phyloP scores from a whole-genome alignment of 192 early-diverging fungal species.

The Coemansia sp. region DNA sequence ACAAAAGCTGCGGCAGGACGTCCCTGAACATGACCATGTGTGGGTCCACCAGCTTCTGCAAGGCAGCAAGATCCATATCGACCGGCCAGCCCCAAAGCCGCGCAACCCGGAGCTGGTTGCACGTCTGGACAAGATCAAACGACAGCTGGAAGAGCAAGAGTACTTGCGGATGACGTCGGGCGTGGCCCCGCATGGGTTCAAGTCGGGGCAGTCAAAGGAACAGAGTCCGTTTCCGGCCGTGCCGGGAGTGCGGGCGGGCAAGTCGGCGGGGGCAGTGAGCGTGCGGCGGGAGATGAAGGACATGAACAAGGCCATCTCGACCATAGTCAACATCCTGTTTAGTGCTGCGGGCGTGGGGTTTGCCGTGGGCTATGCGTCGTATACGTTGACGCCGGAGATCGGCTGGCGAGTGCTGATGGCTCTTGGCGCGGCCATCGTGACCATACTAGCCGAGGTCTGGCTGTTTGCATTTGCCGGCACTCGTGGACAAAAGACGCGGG shows the following conservation, averaged over 20 bases:
- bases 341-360: slow-evolving; percentile 43
- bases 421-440: slow-evolving; percentile 17
- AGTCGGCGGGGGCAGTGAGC: background rate
- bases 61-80: slow-evolving; percentile 30
- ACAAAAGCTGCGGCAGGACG: slow-evolving; percentile 2
- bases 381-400: slow-evolving; percentile 37
- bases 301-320: slow-evolving; percentile 27
- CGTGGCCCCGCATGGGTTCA: background rate
- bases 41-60: slow-evolving; percentile 34
- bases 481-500: slow-evolving; percentile 37
- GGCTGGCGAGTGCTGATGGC: slow-evolving; percentile 38
- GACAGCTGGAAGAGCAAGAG: slow-evolving; percentile 35
- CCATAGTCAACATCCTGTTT: slow-evolving; percentile 43
- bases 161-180: slow-evolving; percentile 30
- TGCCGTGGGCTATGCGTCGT: slow-evolving; percentile 41
- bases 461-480: slow-evolving; percentile 32
- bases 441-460: slow-evolving; percentile 29
- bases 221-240: slow-evolving; percentile 25
- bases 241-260: slow-evolving; percentile 28
- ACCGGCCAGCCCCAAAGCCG: slow-evolving; percentile 5
- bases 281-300: slow-evolving; percentile 26
- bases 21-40: background rate
- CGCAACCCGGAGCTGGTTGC: slow-evolving; percentile 38
- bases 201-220: background rate
- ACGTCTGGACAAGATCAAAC: slow-evolving; percentile 27